Evolutionary conservation across 805 yeast species (phyloP).

Genomic region (Schwanniomyces yamadae): DNA sequence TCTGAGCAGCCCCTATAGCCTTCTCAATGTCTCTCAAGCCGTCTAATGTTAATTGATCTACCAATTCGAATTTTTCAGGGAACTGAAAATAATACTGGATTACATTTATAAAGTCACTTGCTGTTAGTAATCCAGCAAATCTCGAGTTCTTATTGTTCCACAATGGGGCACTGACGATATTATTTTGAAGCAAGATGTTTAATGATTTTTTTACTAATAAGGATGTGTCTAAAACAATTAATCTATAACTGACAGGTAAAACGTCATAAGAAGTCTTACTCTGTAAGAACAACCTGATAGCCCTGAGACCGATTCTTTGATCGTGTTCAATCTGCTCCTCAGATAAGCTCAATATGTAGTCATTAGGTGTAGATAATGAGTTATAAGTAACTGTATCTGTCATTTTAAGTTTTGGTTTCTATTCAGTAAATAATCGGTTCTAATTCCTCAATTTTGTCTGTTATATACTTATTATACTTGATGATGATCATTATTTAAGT

Average conservation of each 20-base stretch:
- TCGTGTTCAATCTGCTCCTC: constrained; percentile 50
- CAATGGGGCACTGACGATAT: constrained; percentile 93
- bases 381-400: background rate
- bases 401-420: constrained; percentile 1
- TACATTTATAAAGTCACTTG: constrained; percentile 90
- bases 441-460: too few relatives aligned
- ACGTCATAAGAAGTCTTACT: constrained; percentile 96
- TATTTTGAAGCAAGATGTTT: constrained; percentile 86
- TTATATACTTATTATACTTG: background rate
- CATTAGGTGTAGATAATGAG: constrained; percentile 38
- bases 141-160: constrained; percentile 89
- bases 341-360: constrained; percentile 40
- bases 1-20: constrained; percentile 80
- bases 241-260: constrained; percentile 88
- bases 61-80: constrained; percentile 84
- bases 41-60: constrained; percentile 80
- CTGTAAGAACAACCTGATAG: constrained; percentile 79
- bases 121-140: constrained; percentile 92
- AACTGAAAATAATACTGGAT: constrained; percentile 89
- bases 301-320: constrained; percentile 73
- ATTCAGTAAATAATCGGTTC: too few relatives aligned
- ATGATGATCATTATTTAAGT: background rate
- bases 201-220: constrained; percentile 85
- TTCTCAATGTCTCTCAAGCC: constrained; percentile 85
- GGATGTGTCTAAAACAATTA: constrained; percentile 91